Evolutionary conservation across 2,329 filamentous ascomycete species (phyloP), one percentile per base, ranked within the genome.

Genomic region (Arthrocladium fulminans): DNA sequence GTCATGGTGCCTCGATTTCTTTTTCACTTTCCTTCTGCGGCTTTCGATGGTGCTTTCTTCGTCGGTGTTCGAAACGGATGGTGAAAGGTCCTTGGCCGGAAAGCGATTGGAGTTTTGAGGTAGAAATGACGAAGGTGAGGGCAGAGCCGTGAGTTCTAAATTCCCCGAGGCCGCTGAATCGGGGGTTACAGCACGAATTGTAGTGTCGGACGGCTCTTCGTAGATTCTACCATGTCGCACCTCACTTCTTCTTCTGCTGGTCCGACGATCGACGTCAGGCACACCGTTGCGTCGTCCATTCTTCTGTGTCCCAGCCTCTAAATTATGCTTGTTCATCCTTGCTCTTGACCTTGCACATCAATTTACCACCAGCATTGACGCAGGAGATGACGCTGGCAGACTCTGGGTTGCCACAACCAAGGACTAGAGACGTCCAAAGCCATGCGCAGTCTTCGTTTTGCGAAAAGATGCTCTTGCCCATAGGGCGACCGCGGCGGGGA

Each of bases 111-210:
- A 29, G 15, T 39, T 47, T 27, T 51, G 50, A 2, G 55, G 49
- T 13, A 51, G 38, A 43, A 67, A 51, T 24, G 50, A 42, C 2
- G 50, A 39, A 9, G 54, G 51, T 6, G 53, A 56, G 32, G 54
- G 44, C 41, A 23, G 52, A 25, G n/a, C 47, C 39, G 20, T 37
- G 43, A 24, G 38, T 49, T 43, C 54, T 47, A 32, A 35, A 38
- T n/a, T 47, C 51, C 62, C 64, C 39, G 62, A 59, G 40, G 17
- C 23, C 24, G 17, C 23, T 29, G 68, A 65, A 52, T 73, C 71
- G 38, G 71, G 70, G 15, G 69, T 73, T 51, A 71, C 68, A 13
- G 69, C 66, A 53, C 70, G 67, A 50, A 72, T 71, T 34, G 66
- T 66, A 19, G 61, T 62, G 40, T 70, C 68, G 50, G 63, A 64